These are phyloP conservation scores for Nymphaea colorata DNA, from an alignment of 164 flowering plant species.

Conservation along the genomic window DNA sequence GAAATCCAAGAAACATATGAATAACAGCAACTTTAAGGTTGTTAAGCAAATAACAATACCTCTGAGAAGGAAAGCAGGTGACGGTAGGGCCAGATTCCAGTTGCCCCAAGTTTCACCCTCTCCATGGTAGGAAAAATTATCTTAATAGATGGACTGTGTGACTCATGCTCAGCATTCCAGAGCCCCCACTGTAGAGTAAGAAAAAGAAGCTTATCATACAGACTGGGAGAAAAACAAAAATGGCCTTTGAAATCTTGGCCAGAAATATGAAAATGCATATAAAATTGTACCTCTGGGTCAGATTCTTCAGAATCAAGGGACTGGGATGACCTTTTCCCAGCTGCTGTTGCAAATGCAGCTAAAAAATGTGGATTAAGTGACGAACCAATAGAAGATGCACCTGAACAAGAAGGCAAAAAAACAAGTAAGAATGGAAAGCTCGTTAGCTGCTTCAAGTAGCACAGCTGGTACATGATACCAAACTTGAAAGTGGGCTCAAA, in stretches of 20 bases:
- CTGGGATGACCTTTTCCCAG: constrained; percentile 52
- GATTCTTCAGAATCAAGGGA: constrained; percentile 73
- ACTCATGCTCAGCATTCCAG: constrained; percentile 76
- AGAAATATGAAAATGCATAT: neutral
- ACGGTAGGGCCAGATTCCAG: constrained; percentile 60
- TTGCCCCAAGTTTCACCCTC: constrained; percentile 43
- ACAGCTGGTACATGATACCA: too few species aligned
- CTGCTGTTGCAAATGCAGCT: constrained; percentile 83
- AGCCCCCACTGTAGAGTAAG: constrained; percentile 64
- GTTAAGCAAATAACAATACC: constrained; percentile 25
- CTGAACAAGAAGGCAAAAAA: constrained; percentile 14
- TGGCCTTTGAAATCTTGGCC: neutral
- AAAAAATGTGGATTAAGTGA: constrained; percentile 59
- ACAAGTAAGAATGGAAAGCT: neutral
- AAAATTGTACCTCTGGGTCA: constrained; percentile 70
- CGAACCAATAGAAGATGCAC: constrained; percentile 81
- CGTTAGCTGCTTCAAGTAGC: neutral
- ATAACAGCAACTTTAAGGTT: neutral
- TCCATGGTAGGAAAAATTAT: constrained; percentile 76
- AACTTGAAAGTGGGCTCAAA: too few species aligned
- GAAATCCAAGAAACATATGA: neutral
- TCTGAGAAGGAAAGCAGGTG: constrained; percentile 73
- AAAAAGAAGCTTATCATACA: neutral
- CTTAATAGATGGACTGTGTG: constrained; percentile 52
- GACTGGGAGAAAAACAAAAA: neutral